These are phyloP conservation scores for Arthrobotrys megalospora DNA, from an alignment of 2,329 filamentous ascomycete genomes.

Conservation along the genomic window DNA sequence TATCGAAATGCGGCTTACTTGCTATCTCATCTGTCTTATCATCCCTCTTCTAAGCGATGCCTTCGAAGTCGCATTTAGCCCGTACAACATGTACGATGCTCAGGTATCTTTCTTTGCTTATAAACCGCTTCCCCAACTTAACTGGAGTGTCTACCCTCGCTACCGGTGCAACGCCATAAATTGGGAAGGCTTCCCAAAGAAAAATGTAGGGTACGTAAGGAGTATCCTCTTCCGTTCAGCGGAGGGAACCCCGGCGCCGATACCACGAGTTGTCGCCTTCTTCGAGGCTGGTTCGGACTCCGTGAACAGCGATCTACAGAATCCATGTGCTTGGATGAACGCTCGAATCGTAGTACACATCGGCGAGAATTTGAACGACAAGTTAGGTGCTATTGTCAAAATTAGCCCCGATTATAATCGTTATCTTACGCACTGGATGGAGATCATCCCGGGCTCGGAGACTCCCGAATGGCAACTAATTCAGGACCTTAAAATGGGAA, in stretches of 20 bases:
- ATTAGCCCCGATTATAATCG: not conserved
- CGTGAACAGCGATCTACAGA: not conserved
- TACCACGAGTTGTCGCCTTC: not conserved
- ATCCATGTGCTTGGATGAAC: not conserved
- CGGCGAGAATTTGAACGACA: not conserved
- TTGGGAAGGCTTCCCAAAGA: not conserved
- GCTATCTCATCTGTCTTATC: not conserved
- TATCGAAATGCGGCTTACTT: not conserved
- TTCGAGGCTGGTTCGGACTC: not conserved
- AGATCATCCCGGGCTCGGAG: not conserved
- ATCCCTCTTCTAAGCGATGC: not conserved
- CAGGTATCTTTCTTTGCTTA: not conserved
- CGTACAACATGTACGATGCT: not conserved
- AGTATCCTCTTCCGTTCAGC: not conserved
- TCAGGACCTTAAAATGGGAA: not conserved
- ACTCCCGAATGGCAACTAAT: not conserved
- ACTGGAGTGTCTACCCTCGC: conserved; percentile 15
- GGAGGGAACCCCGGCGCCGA: not conserved
- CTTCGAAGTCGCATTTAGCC: not conserved
- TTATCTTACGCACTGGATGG: not conserved
- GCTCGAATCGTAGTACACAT: not conserved
- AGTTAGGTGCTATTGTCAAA: not conserved
- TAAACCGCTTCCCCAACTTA: not conserved
- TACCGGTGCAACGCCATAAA: not conserved
- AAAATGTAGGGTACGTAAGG: not conserved